Evolutionary conservation across 2,329 filamentous ascomycete species (phyloP), one percentile per base, ranked within the genome.

Genomic region (Cladobotryum mycophilum): DNA sequence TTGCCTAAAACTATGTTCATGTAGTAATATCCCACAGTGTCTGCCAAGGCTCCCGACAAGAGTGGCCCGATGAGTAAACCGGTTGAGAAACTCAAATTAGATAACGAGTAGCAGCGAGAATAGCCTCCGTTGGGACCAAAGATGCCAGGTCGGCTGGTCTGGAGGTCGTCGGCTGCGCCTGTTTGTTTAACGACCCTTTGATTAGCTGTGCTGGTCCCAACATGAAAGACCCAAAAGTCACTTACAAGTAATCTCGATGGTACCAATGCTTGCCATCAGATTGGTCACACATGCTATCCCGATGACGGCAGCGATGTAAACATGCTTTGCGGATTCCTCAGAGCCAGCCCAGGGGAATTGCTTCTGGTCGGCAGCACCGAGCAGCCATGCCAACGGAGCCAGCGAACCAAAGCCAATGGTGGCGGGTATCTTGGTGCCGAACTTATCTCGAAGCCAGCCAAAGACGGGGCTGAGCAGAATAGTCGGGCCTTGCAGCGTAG

Each of bases 261-360:
- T 18, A 18, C 25, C 36, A n/a, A 46, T 33, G 14, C 33, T 46
- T 5, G 25, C 36, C 6, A 33, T 46, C 7, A 46, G 44, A 20
- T 46, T 46, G 8, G 34, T 46, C 5, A 46, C 44, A n/a, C n/a
- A 25, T 9, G 25, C n/a, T 35, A 35, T 35, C n/a, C 14, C 25
- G 14, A 46, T 18, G 14, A 46, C 3, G 12, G 44, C 44, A 6
- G 34, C 17, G 6, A 46, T 34, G n/a, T 46, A 46, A n/a, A 34
- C 22, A 18, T 14, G 20, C n/a, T 46, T 46, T 14, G 44, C 44
- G 11, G 44, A 37, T 3, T n/a, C 15, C n/a, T 35, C 25, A 4
- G 44, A 36, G 14, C n/a, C 30, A 20, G 44, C 44, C 44, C 44
- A 46, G 8, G 44, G 44, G 30, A 46, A 46, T 15, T 46, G 44